Evolutionary conservation across 176 grass and related monocot genomes (phyloP), one percentile per base, ranked within the genome.

Genomic region (Miscanthus lutarioriparius): DNA sequence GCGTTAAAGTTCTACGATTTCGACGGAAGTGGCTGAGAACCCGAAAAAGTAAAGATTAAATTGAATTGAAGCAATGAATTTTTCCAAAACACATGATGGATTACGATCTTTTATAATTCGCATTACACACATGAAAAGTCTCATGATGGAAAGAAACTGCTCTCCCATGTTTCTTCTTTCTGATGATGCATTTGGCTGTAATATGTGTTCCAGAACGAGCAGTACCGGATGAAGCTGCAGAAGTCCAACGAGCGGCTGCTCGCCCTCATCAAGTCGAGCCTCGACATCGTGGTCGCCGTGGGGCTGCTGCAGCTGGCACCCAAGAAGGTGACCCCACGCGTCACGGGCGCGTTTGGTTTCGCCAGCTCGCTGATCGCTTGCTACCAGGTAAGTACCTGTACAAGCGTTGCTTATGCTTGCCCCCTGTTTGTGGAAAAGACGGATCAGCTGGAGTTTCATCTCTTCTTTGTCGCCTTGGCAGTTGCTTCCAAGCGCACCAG

Each of bases 261-360:
- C 0, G 80, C 92, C 14, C 90, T 97, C 53, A 86, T 94, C 70
- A 97, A 91, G 32, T 90, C 90, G 17, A 94, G 90, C 53, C 82
- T 97, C 1, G 94, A 97, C 79, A 77, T 97, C 22, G 88, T 94
- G 22, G 92, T 94, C 1, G 94, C 92, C 1, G 80, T 94, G 32
- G 94, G 94, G 51, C 88, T 97, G 6, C 88, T 97, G 39, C 94
- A 97, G 77, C 86, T 97, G 11, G 89, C 94, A 1, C 94, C 94
- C 0, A 92, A 92, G 72, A 94, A 87, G 27, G 86, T 94, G 38
- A 97, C 92, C 53, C 94, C 94, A 14, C 92, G 94, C 0, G 92
- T 97, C 4, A 94, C 94, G 0, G 94, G 94, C 45, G 94, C 92
- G 0, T 89, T 94, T 47, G 94, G 94, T 16, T 87, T 97, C 17